Conservation (phyloP, 345 rosid genomes). For the Lagerstroemia speciosa region DNA sequence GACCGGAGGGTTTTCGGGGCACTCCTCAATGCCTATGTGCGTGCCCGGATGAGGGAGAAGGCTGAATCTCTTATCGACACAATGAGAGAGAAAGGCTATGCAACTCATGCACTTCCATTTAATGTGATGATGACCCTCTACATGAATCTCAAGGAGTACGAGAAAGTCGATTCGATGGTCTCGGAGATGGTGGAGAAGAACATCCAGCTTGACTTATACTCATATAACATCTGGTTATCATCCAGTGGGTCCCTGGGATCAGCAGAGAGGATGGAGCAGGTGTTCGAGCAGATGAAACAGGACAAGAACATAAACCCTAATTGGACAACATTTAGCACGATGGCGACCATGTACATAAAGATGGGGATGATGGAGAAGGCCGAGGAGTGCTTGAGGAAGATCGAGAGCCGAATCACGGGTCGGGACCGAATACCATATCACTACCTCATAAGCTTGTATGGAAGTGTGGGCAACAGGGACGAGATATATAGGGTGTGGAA, state of each 20-base stretch:
- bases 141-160: constrained; percentile 71
- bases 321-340: constrained; percentile 91
- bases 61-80: constrained; percentile 56
- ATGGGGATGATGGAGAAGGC: constrained; percentile 67
- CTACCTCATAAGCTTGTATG: constrained; percentile 77
- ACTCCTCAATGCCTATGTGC: constrained; percentile 70
- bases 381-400: constrained; percentile 66
- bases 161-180: constrained; percentile 56
- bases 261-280: constrained; percentile 63
- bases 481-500: constrained; percentile 76
- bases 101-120: constrained; percentile 60
- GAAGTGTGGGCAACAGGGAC: constrained; percentile 55
- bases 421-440: constrained; percentile 77
- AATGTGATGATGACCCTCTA: constrained; percentile 97
- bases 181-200: constrained; percentile 73
- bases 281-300: constrained; percentile 60
- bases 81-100: constrained; percentile 65
- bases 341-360: constrained; percentile 85
- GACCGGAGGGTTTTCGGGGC: constrained; percentile 82
- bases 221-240: constrained; percentile 93
- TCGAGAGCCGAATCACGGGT: constrained; percentile 77
- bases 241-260: constrained; percentile 65
- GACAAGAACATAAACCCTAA: constrained; percentile 53
- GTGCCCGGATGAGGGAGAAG: constrained; percentile 47
- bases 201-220: constrained; percentile 62